Base-by-base conservation (phyloP, 2,329 filamentous ascomycete species). In the Torrubiella hemipterigena region DNA sequence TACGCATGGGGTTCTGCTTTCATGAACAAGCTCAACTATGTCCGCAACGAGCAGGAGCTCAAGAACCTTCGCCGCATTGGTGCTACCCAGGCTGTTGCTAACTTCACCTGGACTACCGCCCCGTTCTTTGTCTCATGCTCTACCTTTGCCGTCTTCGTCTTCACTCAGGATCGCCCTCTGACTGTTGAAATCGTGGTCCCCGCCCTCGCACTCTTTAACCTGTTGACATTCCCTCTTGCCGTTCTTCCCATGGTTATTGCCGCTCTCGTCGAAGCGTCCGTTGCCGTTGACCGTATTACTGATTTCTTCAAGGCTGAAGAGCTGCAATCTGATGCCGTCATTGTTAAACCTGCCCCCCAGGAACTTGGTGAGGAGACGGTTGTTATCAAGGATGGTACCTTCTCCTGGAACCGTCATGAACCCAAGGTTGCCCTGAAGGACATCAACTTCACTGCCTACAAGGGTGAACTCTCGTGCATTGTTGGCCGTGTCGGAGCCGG, bases 161-260 rank as follows among this genome's bases (percentile, higher is more conserved):
- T 93, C 42, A 93, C 84, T 1, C 77, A 77, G 37, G 69, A 91
- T 44, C 66, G 67, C 35, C 85, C 93, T 4, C 60, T 98, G 47
- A 91, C 84, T 3, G 95, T 86, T 1, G 86, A 94, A 1, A 91
- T 98, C 42, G 85, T 98, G 14, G 98, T 98, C 59, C 91, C 91
- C 7, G 87, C 89, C 6, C 55, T 74, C 51, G 87, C 91, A 0
- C 67, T 98, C 16, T 98, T 98, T 72, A 98, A 98, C 51, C 67
- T 98, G 17, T 71, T 98, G 28, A 93, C 87, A 0, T 98, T 98
- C 59, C 93, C 91, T 2, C 72, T 98, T 32, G 81, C 91, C 3
- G 79, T 98, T 22, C 65, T 98, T 18, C 91, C 91, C 7, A 96
- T 98, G 87, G 87, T 98, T 22, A 96, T 98, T 43, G 94, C 87